These are phyloP conservation scores for Aspergillus fumigatiaffinis DNA, from an alignment of 2,329 filamentous ascomycete genomes.

Conservation along the genomic window DNA sequence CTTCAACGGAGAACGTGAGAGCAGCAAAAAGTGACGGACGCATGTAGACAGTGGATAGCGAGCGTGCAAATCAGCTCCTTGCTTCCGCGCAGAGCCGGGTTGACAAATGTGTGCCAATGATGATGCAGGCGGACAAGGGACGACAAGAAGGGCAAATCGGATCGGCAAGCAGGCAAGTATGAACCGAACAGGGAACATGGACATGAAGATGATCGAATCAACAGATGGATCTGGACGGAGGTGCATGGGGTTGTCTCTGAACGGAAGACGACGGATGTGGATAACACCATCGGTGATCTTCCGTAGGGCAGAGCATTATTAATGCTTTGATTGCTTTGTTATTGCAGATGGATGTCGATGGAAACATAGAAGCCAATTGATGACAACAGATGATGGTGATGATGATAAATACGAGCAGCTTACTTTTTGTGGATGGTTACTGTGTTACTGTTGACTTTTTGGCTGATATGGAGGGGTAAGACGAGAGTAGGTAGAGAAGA, in stretches of 20 bases:
- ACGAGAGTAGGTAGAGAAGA: conserved; percentile 10
- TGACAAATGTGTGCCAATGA: neutral
- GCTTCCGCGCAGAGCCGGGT: conserved; percentile 21
- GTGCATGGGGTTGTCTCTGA: neutral
- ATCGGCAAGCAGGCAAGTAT: neutral
- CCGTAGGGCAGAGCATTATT: neutral
- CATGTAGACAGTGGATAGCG: conserved; percentile 4
- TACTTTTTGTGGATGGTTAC: neutral
- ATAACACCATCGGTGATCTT: neutral
- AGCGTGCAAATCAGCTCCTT: conserved; percentile 9
- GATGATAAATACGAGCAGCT: neutral
- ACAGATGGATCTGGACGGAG: no score
- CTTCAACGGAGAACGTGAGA: neutral
- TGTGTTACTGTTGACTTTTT: neutral
- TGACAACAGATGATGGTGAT: neutral
- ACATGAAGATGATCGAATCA: neutral
- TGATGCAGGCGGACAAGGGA: neutral
- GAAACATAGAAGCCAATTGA: no score
- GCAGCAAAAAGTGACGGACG: conserved; percentile 17
- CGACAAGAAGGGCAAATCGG: neutral
- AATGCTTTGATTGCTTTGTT: neutral
- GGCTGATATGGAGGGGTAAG: conserved; percentile 9
- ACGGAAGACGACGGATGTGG: neutral
- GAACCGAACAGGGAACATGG: neutral
- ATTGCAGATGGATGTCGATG: no score